A percentile compares a stretch with the other conserved stretches of the same genome.
Conservation (phyloP, 768 basidiomycete genomes). For the Tephrocybe sp. region DNA sequence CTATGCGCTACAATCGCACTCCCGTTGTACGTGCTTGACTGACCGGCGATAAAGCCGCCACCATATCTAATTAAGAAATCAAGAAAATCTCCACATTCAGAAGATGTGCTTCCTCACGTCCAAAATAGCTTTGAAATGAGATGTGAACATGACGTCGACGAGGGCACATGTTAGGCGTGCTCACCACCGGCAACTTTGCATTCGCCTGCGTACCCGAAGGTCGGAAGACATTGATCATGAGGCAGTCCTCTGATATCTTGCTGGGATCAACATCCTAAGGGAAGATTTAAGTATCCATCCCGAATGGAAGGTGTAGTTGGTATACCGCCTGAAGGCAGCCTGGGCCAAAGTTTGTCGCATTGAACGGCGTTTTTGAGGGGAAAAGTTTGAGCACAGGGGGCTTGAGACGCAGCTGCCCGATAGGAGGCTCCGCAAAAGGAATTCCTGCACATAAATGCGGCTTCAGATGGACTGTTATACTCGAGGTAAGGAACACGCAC, state of each 20-base stretch:
- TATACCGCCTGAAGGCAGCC: constrained; percentile 50
- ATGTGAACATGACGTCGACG: background rate
- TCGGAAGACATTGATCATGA: constrained; percentile 58
- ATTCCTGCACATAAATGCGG: constrained; percentile 34
- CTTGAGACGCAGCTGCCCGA: constrained; percentile 46
- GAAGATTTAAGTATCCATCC: background rate
- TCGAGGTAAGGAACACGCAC: constrained; percentile 24
- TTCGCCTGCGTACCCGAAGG: constrained; percentile 35
- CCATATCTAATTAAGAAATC: constrained; percentile 19
- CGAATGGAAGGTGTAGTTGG: background rate
- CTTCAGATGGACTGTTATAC: too few species aligned
- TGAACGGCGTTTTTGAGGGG: constrained; percentile 31
- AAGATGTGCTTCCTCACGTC: constrained; percentile 27
- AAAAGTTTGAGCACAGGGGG: constrained; percentile 43
- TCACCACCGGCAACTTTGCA: constrained; percentile 39
- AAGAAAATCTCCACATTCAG: background rate
- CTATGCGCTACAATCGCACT: constrained; percentile 26
- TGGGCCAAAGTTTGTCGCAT: constrained; percentile 39
- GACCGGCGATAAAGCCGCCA: constrained; percentile 23
- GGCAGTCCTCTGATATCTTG: constrained; percentile 54
- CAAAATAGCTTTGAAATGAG: constrained; percentile 34
- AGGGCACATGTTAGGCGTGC: constrained; percentile 5
- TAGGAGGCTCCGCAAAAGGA: constrained; percentile 54
- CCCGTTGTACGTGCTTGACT: constrained; percentile 21
- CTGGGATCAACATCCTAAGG: background rate